These are phyloP conservation scores for Euphrasia arctica DNA, from an alignment of 305 asterid species.

Conservation along the genomic window DNA sequence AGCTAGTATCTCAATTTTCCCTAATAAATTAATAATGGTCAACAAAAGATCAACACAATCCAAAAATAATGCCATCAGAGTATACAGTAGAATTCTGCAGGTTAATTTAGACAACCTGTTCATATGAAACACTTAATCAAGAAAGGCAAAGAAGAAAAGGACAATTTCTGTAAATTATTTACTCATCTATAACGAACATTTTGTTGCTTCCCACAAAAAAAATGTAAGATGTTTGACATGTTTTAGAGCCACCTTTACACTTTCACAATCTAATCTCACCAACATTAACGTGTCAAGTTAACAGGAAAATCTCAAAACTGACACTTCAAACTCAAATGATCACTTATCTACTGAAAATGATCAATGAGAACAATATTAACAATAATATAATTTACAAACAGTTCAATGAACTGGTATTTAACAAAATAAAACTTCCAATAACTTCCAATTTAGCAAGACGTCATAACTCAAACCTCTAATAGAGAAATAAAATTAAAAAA, in stretches of 20 bases:
- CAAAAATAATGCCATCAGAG: too few species aligned
- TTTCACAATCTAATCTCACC: not conserved
- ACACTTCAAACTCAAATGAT: constrained; percentile 2
- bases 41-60: too few species aligned
- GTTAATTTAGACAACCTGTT: not conserved
- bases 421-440: constrained; percentile 15
- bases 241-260: not conserved
- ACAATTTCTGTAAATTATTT: constrained; percentile 4
- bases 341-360: not conserved
- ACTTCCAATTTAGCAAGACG: constrained; percentile 11
- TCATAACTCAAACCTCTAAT: constrained; percentile 18
- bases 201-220: not conserved
- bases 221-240: constrained; percentile 5
- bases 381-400: constrained; percentile 11
- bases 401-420: not conserved
- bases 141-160: constrained; percentile 5
- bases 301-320: too few species aligned
- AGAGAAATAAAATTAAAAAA: not conserved
- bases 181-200: constrained; percentile 9
- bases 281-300: too few species aligned
- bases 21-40: too few species aligned
- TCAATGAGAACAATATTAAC: constrained; percentile 5
- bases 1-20: not conserved
- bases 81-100: too few species aligned
- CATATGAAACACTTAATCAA: not conserved